Conservation (phyloP, 108 stramenopile genomes). For the Pseudonitzschia multistriata region DNA sequence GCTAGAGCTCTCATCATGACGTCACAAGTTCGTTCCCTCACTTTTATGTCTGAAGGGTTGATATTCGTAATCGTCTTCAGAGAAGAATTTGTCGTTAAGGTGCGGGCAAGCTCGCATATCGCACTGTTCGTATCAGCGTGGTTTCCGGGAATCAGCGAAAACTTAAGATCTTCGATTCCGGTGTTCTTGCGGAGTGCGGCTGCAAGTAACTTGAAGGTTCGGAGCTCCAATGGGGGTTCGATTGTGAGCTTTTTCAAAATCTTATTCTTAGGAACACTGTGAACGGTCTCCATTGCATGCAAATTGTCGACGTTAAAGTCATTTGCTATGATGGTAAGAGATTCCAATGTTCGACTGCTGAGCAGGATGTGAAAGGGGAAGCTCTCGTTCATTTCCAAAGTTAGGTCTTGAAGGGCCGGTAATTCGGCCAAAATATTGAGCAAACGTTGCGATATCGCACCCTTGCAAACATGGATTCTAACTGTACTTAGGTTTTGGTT, state of each 20-base stretch:
- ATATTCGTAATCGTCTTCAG: conserved; percentile 2
- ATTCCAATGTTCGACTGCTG: not conserved
- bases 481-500: not conserved
- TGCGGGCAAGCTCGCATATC: conserved; percentile 8
- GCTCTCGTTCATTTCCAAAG: conserved; percentile 10
- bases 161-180: not conserved
- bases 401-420: not conserved
- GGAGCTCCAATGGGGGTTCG: conserved; percentile 4
- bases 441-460: conserved; percentile 9
- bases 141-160: not conserved
- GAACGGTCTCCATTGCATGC: conserved; percentile 11
- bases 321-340: conserved; percentile 6
- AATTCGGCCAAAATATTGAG: not conserved
- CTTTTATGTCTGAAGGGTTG: not conserved
- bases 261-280: not conserved
- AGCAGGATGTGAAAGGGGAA: conserved; percentile 12
- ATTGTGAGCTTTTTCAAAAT: not conserved
- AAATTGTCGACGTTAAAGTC: conserved; percentile 5
- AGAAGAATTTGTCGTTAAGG: conserved; percentile 1
- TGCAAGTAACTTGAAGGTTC: conserved; percentile 9
- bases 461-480: conserved; percentile 11
- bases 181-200: not conserved
- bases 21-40: conserved; percentile 1
- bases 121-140: not conserved
- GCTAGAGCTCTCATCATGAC: not conserved